Evolutionary conservation across 306 rosid genomes (phyloP), one percentile per base, ranked within the genome.

Genomic region (Fagus sylvatica): DNA sequence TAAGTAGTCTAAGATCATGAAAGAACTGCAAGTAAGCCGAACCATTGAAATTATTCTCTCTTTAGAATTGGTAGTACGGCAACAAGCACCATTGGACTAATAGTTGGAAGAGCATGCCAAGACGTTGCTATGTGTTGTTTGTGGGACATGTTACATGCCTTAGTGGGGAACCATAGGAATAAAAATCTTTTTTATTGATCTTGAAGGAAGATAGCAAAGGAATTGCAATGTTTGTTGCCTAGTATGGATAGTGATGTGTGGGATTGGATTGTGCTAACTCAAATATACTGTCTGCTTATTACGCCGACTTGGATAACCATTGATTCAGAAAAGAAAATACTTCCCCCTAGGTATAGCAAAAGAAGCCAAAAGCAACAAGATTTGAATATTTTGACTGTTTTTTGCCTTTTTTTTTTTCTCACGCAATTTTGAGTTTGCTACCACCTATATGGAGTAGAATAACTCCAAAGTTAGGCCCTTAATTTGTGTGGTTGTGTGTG

Each of bases 111-210:
- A 36, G 53, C 62, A 74, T 78, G 67, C n/a, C 53, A 66, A 67
- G 33, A 56, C 68, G 49, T 73, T 37, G 6, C 32, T 64, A 55
- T 51, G 43, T 28, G 70, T 7, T 75, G 70, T 71, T 41, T 62
- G 91, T 90, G 89, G 90, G 90, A 43, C 83, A 81, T 74, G 64
- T 72, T 69, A 76, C 74, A 79, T 83, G 85, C 54, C 86, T 78
- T 81, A 78, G 85, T 19, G 85, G 93, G 91, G 89, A 87, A 85
- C 93, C 89, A 77, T 75, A 4, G 76, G 96, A 87, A 88, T 85
- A 80, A 89, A 84, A 84, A 85, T 84, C 87, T 83, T 80, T 77
- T 84, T 13, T 69, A 36, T 80, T 76, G 87, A 85, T 85, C 84
- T 82, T 69, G 74, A 81, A 75, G 81, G 76, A 79, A 71, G 73